Percentiles rank a stretch among this genome's conserved stretches.
phyloP scores from a whole-genome alignment of 1,284 basidiomycete genomes.

The Papiliotrema fonsecae region DNA sequence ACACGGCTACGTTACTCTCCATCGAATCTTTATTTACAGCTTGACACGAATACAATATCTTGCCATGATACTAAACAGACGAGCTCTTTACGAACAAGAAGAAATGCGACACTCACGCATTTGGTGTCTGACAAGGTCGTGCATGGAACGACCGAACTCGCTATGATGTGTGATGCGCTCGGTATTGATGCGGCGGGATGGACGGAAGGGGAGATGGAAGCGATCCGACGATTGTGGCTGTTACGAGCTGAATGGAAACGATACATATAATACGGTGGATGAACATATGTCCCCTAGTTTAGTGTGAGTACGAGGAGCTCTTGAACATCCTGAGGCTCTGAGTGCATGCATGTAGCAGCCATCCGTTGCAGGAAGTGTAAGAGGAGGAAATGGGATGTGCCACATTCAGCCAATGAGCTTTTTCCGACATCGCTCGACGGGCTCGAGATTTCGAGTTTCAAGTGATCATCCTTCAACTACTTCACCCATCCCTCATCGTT shows the following conservation, averaged over 20 bases:
- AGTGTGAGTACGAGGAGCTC: too few species aligned
- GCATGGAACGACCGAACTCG: too few species aligned
- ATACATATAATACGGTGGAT: conserved; percentile 6
- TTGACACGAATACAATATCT: neutral
- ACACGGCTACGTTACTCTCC: neutral
- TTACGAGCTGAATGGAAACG: conserved; percentile 21
- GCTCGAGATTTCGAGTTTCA: neutral
- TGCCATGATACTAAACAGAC: neutral
- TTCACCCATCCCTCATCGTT: neutral
- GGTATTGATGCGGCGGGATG: conserved; percentile 9
- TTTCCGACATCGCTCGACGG: neutral
- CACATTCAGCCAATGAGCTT: neutral
- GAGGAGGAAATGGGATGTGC: neutral
- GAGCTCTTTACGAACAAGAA: neutral
- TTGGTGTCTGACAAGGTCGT: too few species aligned
- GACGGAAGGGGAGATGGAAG: conserved; percentile 24
- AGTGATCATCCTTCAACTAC: neutral
- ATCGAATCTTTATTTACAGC: neutral
- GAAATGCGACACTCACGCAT: neutral
- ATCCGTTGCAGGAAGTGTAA: neutral
- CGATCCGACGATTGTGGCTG: conserved; percentile 16
- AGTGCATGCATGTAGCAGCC: neutral
- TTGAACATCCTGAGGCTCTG: too few species aligned
- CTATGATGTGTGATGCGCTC: neutral
- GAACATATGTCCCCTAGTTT: neutral